Base-by-base conservation (phyloP, 2,329 filamentous ascomycete species). In the Epichloe sibirici region DNA sequence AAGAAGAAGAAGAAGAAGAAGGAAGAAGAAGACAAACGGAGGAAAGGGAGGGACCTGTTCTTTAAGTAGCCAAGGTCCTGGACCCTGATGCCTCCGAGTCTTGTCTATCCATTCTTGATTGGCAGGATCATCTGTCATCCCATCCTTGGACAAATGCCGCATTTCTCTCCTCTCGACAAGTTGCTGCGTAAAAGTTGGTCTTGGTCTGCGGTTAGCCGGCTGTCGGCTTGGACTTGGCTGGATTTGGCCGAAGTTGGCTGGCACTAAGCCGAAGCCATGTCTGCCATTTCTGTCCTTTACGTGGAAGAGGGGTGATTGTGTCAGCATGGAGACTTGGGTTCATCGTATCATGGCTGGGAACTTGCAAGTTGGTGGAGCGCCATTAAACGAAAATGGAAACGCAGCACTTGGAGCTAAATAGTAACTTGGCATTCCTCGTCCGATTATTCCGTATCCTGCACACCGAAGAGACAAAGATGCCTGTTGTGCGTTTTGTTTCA, bases 41-140 rank as follows among this genome's bases (percentile, higher is more conserved):
- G 17, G 17, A 17, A 17, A 34, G 53, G 58, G 61, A 52, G 56
- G 53, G 55, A 28, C 48, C 44, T 37, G 55, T 55, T 49, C 59
- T 65, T 67, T 67, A 66, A 66, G 62, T 66, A 66, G 45, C 38
- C 37, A 44, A 23, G 13, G 5, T 11, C 42, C 17, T 44, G 42
- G 2, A 13, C 7, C 11, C 11, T 12, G 11, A 23, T 44, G 6
- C 42, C 42, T 44, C 42, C 23, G 8, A 12, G n/a, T 15, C 40
- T 17, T 21, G 17, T 21, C 17, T 21, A 21, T 21, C 17, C n/a
- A 13, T 4, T 21, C 17, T 42, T 23, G 23, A 3, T 3, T 23
- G 23, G 23, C 23, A 23, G 23, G 3, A 23, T 23, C 23, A 23
- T 23, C 31, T 31, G 31, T 31, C 31, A 31, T 31, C 3, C 31